Conservation (phyloP, 805 yeast genomes). For the Zygotorulaspora danielsina region DNA sequence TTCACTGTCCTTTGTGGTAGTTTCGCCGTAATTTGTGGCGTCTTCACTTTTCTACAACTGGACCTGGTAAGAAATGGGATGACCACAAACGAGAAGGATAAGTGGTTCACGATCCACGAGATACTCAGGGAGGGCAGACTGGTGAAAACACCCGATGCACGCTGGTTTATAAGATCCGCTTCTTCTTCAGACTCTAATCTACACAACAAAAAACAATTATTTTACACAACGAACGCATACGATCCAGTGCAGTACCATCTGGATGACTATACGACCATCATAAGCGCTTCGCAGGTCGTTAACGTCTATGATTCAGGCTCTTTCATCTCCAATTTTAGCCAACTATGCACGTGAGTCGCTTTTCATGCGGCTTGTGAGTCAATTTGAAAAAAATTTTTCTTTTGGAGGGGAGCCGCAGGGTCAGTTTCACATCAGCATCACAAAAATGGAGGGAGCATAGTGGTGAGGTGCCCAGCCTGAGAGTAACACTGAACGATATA, state of each 20-base stretch:
- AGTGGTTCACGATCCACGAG: constrained; percentile 64
- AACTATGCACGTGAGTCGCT: constrained; percentile 18
- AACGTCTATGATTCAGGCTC: constrained; percentile 34
- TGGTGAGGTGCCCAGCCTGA: too few species aligned
- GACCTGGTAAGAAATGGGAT: constrained; percentile 57
- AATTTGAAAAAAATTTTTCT: constrained; percentile 5
- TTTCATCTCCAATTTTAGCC: constrained; percentile 24
- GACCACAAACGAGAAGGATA: constrained; percentile 69
- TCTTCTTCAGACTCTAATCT: constrained; percentile 5
- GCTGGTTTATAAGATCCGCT: constrained; percentile 16
- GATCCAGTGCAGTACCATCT: constrained; percentile 22
- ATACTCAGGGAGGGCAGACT: constrained; percentile 42
- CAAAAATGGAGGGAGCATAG: not conserved
- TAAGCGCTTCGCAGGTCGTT: constrained; percentile 19
- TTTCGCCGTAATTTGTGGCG: constrained; percentile 42
- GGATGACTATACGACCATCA: constrained; percentile 11
- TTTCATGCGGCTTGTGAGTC: constrained; percentile 5
- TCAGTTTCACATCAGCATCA: too few species aligned
- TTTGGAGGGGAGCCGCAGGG: not conserved
- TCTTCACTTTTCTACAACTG: constrained; percentile 46
- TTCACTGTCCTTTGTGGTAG: constrained; percentile 43
- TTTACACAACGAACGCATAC: constrained; percentile 33
- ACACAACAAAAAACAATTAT: constrained; percentile 9
- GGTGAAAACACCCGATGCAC: constrained; percentile 15
- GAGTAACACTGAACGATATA: too few species aligned